Evolutionary conservation across 208 protist genomes (phyloP), one percentile per base, ranked within the genome.

Genomic region (Leishmania mexicana): DNA sequence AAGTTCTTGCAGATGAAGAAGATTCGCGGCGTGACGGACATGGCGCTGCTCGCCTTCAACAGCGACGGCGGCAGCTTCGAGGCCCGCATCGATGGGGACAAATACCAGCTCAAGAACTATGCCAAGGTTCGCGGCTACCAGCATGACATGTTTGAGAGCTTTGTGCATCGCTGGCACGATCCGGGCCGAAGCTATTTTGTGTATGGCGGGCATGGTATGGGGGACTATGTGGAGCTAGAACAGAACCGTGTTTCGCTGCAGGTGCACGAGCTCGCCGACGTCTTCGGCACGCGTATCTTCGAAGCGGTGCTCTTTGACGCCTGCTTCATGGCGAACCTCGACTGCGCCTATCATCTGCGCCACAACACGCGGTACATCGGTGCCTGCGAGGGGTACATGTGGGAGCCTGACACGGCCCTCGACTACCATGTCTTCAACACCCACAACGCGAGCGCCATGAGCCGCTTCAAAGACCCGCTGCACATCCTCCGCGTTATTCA

Each of bases 1-100:
- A 97, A 97, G 85, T 96, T 95, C 79, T 79, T 96, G 35, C 94
- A 97, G 74, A 93, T 97, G 92, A 97, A 95, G 82, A 92, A 93
- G 76, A 86, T 96, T 35, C 88, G 87, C 45, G 86, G 91, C 68
- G 90, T 95, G 15, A 93, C 86, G 40, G 92, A 97, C 79, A 88
- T 97, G 81, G 91, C 87, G 5, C 89, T 97, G 24, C 88, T 97
- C 7, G 94, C 94, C 58, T 97, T 97, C 81, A 97, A 96, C 92
- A 95, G 89, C 74, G 83, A 92, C 35, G 94, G 92, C 60, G 94
- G 94, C 74, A 96, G 94, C 86, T 97, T 97, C 76, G 92, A 95
- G 87, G 94, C 94, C 1, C 87, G 91, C 75, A 94, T 97, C 54
- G 89, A 94, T 62, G 92, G 92, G 11, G 85, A 93, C 60, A 84